Evolutionary conservation across 2,329 filamentous ascomycete species (phyloP).

Genomic region (Cytospora piceae): DNA sequence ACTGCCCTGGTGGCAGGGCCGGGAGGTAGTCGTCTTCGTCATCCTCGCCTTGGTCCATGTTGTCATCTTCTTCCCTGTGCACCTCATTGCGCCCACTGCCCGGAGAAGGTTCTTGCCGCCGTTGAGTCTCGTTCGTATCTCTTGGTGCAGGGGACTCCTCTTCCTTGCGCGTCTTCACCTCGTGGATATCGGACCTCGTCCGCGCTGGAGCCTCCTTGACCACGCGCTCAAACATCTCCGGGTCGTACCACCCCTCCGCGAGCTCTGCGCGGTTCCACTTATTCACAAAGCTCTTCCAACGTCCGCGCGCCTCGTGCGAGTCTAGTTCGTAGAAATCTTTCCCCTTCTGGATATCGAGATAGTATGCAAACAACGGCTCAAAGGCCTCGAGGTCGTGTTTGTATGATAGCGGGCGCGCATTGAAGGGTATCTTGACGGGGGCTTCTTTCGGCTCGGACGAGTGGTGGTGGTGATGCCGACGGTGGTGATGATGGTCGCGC

Average conservation of each 20-base stretch:
- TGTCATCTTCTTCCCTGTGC: conserved; percentile 33
- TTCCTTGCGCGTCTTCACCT: not conserved
- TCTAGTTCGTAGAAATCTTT: conserved; percentile 69
- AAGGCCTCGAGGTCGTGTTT: conserved; percentile 71
- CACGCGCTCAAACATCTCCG: conserved; percentile 60
- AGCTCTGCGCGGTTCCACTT: conserved; percentile 93
- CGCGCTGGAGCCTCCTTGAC: conserved; percentile 20
- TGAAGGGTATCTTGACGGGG: conserved; percentile 60
- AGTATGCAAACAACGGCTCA: conserved; percentile 76
- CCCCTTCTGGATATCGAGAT: conserved; percentile 86
- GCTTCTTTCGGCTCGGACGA: not conserved
- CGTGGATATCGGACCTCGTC: not conserved
- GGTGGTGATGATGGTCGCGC: conserved; percentile 1
- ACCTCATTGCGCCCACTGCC: conserved; percentile 19
- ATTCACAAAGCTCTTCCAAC: conserved; percentile 91
- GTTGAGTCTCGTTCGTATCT: conserved; percentile 34
- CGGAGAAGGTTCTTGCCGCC: conserved; percentile 19
- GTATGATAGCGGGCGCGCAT: conserved; percentile 62
- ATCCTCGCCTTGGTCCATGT: conserved; percentile 48
- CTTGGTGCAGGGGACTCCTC: conserved; percentile 31
- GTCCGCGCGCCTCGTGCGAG: conserved; percentile 74
- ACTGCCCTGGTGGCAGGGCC: conserved; percentile 50
- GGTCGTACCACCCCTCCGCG: conserved; percentile 92
- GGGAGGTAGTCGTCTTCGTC: conserved; percentile 66
- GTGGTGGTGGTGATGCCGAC: not conserved